Evolutionary conservation across 805 yeast species (phyloP).

Genomic region (Lachancea kluyveri): DNA sequence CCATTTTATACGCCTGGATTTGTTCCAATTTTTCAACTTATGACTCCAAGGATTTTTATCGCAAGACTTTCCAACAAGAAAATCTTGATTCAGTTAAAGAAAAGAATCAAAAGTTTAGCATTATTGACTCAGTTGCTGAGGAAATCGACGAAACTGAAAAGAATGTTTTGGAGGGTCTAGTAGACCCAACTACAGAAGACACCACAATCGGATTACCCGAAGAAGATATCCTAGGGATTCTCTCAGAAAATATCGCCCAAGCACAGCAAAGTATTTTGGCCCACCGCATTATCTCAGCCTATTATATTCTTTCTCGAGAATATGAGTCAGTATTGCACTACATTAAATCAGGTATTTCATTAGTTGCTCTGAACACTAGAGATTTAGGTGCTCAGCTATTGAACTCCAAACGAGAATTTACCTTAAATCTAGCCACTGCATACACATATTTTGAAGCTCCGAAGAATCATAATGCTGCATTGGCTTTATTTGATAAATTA

Average conservation of each 20-base stretch:
- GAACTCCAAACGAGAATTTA: slow-evolving; percentile 51
- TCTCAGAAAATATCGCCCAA: slow-evolving; percentile 47
- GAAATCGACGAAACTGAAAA: slow-evolving; percentile 22
- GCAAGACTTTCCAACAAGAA: slow-evolving; percentile 13
- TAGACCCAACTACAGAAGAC: slow-evolving; percentile 19
- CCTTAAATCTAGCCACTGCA: slow-evolving; percentile 63
- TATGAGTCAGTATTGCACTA: slow-evolving; percentile 56
- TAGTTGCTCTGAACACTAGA: slow-evolving; percentile 43
- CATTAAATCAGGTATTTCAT: slow-evolving; percentile 53
- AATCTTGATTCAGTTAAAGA: too few species aligned
- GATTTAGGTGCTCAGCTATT: slow-evolving; percentile 42
- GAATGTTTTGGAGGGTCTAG: slow-evolving; percentile 16
- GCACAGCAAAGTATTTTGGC: slow-evolving; percentile 48
- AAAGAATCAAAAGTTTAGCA: slow-evolving; percentile 7
- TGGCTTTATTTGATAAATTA: slow-evolving; percentile 61
- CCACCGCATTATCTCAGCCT: slow-evolving; percentile 56
- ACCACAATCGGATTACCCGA: slow-evolving; percentile 30
- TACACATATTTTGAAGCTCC: slow-evolving; percentile 89
- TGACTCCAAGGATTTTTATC: slow-evolving; percentile 29
- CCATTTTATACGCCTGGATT: slow-evolving; percentile 54
- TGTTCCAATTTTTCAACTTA: slow-evolving; percentile 67
- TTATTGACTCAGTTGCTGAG: slow-evolving; percentile 11
- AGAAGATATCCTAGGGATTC: slow-evolving; percentile 44
- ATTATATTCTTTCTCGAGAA: slow-evolving; percentile 53
- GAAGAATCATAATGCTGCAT: slow-evolving; percentile 71